Evolutionary conservation across 331 rosid genomes (phyloP), one percentile per base, ranked within the genome.

Genomic region (Malus hybrid): DNA sequence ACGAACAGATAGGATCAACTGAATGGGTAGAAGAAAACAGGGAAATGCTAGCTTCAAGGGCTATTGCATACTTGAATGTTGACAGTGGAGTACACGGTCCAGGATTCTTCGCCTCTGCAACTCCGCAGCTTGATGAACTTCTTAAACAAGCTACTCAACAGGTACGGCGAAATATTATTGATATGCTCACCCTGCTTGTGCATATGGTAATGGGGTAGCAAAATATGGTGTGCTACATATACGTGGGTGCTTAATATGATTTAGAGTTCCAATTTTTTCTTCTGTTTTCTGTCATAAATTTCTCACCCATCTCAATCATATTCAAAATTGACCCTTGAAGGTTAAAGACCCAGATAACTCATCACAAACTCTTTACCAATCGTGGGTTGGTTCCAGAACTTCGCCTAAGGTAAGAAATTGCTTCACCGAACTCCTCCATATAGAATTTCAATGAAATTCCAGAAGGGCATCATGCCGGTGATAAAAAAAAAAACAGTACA

Each of bases 1-100:
- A 16, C 34, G 52, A 28, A 28, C 85, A 89, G 95, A 68, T 81
- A 68, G 95, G 97, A 81, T 91, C 95, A 22, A 89, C 91, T 0
- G 95, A 91, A 78, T 91, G 95, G 97, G 91, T 86, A 7, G 97
- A 91, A 82, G 97, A 91, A 64, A 89, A 89, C 81, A 83, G 88
- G 79, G 89, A 91, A 79, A 68, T 88, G 83, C 93, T 91, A 36
- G 85, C 93, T 85, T 86, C 93, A 29, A 88, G 80, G 78, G 90
- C 93, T 0, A 86, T 91, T 74, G 95, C 93, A 33, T 91, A 89
- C 87, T 80, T 91, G 88, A 91, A 91, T 83, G 90, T 74, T 83
- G 93, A 91, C 76, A 39, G 74, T 69, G 88, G 66, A 59, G 93
- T 89, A 50, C 77, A 71, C n/a, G 93, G 85, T 63, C 82, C 88